Evolutionary conservation across 2,329 filamentous ascomycete species (phyloP), one percentile per base, ranked within the genome.

Genomic region (Verticillium alfalfae): DNA sequence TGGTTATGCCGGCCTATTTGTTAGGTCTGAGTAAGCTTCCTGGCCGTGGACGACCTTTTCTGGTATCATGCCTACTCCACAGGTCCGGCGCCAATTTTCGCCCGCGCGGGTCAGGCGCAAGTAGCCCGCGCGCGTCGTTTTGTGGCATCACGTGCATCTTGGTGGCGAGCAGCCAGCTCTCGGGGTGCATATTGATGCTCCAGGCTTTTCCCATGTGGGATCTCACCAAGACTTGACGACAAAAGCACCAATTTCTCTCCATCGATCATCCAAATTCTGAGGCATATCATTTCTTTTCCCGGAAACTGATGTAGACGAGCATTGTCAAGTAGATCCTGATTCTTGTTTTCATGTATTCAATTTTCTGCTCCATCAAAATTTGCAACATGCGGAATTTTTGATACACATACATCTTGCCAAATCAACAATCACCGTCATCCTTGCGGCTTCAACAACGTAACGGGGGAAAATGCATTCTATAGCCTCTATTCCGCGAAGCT

Each of bases 401-500:
- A 31, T 31, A 31, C 26, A 31, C 26, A 31, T 5, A 31, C 3
- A 5, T 31, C 26, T 31, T 31, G 26, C 26, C 26, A 31, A 31
- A 31, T 31, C 26, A 31, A 31, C 26, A 31, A 31, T 31, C 26
- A 31, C 26, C 26, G 5, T 31, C 26, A 31, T 31, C 26, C 26
- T 31, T 31, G 26, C 26, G 26, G 26, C 26, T 31, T 31, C 26
- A 31, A 5, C 26, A 10, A 37, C 36, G 36, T 37, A 37, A 18
- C 22, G 22, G 45, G 45, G n/a, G 22, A 18, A 52, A 52, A 45
- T 59, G 58, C 58, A 63, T 60, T 66, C 64, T 66, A 62, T 39
- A 59, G 63, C 63, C 61, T 66, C 63, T 63, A 66, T 66, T 66
- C 63, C 64, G 60, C 63, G 64, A 65, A 66, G 63, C 64, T 66